Evolutionary conservation across 129 eudicot genomes (phyloP), one percentile per base, ranked within the genome.

Genomic region (Flaveria sonorensis): DNA sequence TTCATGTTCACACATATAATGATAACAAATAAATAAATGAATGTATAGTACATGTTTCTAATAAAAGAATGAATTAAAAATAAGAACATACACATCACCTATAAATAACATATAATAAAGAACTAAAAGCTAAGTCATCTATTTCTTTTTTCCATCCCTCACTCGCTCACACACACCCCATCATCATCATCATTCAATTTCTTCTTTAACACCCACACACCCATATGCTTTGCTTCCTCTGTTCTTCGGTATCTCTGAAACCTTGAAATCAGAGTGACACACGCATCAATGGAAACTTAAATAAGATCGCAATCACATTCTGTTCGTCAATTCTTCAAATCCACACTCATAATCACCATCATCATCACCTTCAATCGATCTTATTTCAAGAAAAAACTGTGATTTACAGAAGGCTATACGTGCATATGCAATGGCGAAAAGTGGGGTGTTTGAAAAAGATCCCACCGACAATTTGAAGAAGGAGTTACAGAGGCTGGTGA

Each of bases 401-500:
- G 7, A 9, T 45, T 46, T 59, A 64, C 51, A 30, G 63, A 19
- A 9, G 48, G 61, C 19, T 18, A 8, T 48, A 19, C 73, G 7
- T 19, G 26, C 36, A 51, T 53, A 55, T 40, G 57, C 43, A 72
- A 88, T 93, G 97, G 90, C 95, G 24, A 90, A 90, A 81, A 84
- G 83, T 14, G 92, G 87, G 24, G 89, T 83, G 62, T 74, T 48
- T 13, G 95, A 84, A 61, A 83, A 79, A 9, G 91, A 88, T 79
- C 76, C 81, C 19, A n/a, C 66, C 45, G 52, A 80, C 55, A 91
- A 89, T 68, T 77, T 94, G 85, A 94, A 87, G 83, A 87, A 56
- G 46, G 97, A 89, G 62, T 79, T 94, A 77, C 83, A 83, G 80
- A 86, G 73, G 28, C 67, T 89, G 70, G 88, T 91, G 30, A 73